phyloP scores from a whole-genome alignment of 192 early-diverging fungal genomes.

The Linnemannia exigua region DNA sequence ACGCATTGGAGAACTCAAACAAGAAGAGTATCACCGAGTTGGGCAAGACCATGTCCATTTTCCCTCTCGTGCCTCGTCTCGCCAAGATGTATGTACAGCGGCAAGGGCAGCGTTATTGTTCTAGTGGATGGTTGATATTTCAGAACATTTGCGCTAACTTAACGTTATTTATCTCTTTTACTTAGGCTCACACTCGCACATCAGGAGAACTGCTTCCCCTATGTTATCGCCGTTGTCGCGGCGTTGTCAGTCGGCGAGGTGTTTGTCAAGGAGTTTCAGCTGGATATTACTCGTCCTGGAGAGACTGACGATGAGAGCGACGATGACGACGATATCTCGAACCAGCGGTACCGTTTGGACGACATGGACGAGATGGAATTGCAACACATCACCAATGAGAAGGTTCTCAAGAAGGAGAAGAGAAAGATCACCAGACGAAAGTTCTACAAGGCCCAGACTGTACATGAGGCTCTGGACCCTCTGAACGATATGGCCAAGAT shows the following conservation, averaged over 20 bases:
- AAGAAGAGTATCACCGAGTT: constrained; percentile 83
- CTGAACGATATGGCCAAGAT: constrained; percentile 91
- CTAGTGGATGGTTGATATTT: background rate
- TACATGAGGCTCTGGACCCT: constrained; percentile 82
- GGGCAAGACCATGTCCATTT: constrained; percentile 89
- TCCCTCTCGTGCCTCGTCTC: constrained; percentile 94
- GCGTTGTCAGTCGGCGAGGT: constrained; percentile 95
- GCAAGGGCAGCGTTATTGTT: background rate
- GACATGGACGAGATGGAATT: constrained; percentile 65
- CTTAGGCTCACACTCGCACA: constrained; percentile 88
- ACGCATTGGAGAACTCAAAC: constrained; percentile 73
- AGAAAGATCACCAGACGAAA: constrained; percentile 68
- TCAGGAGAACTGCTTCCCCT: constrained; percentile 87
- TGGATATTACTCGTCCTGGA: constrained; percentile 71
- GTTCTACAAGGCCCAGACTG: constrained; percentile 81
- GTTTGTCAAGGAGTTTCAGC: constrained; percentile 83
- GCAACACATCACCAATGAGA: constrained; percentile 70
- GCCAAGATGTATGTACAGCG: constrained; percentile 78
- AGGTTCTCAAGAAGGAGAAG: constrained; percentile 71
- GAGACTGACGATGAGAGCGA: constrained; percentile 69
- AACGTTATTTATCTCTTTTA: constrained; percentile 16
- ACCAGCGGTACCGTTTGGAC: constrained; percentile 20
- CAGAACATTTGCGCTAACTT: constrained; percentile 16
- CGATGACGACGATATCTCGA: constrained; percentile 59
- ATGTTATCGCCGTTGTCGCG: constrained; percentile 92